Base-by-base conservation (phyloP, 1,139 yeast species). In the Pneumocystis carinii region DNA sequence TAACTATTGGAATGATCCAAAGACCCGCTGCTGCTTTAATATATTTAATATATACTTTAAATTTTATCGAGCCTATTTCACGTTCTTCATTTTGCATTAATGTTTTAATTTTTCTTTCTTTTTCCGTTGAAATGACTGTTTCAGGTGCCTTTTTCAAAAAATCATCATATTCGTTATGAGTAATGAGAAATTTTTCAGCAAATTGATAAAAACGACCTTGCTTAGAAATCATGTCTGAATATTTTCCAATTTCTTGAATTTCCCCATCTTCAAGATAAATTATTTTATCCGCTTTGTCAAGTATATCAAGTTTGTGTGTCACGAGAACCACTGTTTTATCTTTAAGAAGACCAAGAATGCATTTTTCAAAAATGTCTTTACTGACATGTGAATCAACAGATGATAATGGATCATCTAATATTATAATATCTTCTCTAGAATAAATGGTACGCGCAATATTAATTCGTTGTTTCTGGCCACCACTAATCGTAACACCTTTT, bases 371-470 rank as follows among this genome's bases (percentile, higher is more conserved):
- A 70, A 92, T 79, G 72, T 90, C 96, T 69, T 82, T 84, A 19
- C 96, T 95, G 69, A 90, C 96, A 74, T 92, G 96, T 71, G 90
- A 95, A 76, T 92, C 96, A 65, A 92, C 95, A 64, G 97, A 95
- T 72, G 95, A 87, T 65, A 92, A 80, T n/a, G 90, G 87, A 71
- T 89, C 98, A 74, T 92, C 98, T 65, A 92, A 76, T 64, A 92
- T 77, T 72, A 89, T 90, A 42, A 90, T 84, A 73, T 92, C 97
- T 2, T 97, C 95, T 69, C 97, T 82, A 1, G 97, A 84, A 74
- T 92, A 92, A 8, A 92, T 97, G 35, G 97, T 96, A 74, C 98
- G 82, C 1, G 97, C 97, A 67, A 92, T 79, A 1, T 95, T 84
- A 62, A 92, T 77, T 75, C 98, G 84, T 0, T 97, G 97, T 78